Evolutionary conservation across 139 green algal species (phyloP).

Genomic region (Tetraselmis chui): DNA sequence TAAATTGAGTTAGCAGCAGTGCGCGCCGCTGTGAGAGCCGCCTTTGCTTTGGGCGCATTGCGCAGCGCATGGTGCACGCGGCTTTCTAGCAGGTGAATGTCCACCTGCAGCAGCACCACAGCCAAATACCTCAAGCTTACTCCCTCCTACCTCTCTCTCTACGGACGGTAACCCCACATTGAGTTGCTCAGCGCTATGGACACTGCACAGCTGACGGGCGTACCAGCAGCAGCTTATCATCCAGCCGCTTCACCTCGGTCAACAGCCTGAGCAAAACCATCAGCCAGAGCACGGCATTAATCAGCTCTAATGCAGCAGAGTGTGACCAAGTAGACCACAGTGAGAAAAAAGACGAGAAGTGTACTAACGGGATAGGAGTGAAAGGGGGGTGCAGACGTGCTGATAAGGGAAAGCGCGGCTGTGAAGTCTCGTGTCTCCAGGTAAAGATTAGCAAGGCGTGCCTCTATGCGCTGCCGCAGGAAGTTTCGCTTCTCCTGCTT

Average conservation of each 20-base stretch:
- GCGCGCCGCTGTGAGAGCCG: constrained; percentile 85
- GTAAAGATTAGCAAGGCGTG: constrained; percentile 77
- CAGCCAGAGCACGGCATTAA: too few species aligned
- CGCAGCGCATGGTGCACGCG: constrained; percentile 79
- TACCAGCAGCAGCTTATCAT: constrained; percentile 96
- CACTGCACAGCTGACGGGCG: neutral
- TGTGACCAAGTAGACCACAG: too few species aligned
- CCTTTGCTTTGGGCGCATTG: constrained; percentile 89
- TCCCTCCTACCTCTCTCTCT: too few species aligned
- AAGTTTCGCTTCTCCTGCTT: constrained; percentile 93
- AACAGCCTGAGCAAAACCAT: constrained; percentile 71
- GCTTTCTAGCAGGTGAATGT: constrained; percentile 95
- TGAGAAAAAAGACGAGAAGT: too few species aligned
- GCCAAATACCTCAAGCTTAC: too few species aligned
- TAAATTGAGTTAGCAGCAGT: constrained; percentile 97
- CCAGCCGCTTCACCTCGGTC: constrained; percentile 92
- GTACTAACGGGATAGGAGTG: too few species aligned
- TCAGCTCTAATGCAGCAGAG: too few species aligned
- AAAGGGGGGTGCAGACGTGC: too few species aligned
- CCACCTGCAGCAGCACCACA: constrained; percentile 53
- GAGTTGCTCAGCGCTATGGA: too few species aligned
- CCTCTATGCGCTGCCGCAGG: constrained; percentile 91
- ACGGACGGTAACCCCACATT: too few species aligned
- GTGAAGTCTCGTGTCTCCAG: constrained; percentile 75
- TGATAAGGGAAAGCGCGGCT: constrained; percentile 68